These are phyloP conservation scores for Daphne laureola DNA, from an alignment of 441 rosid species.

Conservation along the genomic window DNA sequence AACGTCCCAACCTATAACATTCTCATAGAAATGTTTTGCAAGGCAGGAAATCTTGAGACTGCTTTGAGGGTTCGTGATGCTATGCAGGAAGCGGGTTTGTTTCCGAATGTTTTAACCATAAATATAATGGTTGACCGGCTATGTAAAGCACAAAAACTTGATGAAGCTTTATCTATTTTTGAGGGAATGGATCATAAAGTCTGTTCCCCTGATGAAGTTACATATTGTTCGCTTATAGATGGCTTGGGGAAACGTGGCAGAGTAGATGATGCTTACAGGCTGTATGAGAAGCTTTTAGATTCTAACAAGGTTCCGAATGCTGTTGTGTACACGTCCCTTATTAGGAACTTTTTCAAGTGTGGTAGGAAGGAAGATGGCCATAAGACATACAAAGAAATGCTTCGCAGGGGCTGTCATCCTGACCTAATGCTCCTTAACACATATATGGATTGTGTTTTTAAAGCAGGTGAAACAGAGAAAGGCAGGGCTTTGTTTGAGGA, in stretches of 20 bases:
- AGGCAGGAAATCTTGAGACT: conserved; percentile 57
- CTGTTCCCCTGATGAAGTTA: conserved; percentile 67
- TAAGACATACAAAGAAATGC: conserved; percentile 90
- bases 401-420: conserved; percentile 50
- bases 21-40: conserved; percentile 74
- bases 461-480: conserved; percentile 80
- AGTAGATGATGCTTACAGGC: conserved; percentile 78
- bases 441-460: conserved; percentile 90
- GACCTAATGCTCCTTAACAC: conserved; percentile 76
- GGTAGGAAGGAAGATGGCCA: conserved; percentile 91
- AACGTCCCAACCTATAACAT: conserved; percentile 69
- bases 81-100: conserved; percentile 80
- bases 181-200: conserved; percentile 64
- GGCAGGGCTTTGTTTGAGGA: conserved; percentile 82
- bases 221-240: conserved; percentile 85
- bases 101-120: conserved; percentile 72
- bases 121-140: conserved; percentile 92
- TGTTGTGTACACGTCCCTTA: conserved; percentile 72
- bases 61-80: conserved; percentile 67
- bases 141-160: conserved; percentile 78
- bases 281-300: conserved; percentile 84
- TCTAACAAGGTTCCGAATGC: conserved; percentile 48
- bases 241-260: conserved; percentile 86
- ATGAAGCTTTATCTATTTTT: conserved; percentile 74
- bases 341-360: conserved; percentile 69